phyloP scores from a whole-genome alignment of 371 early-diverging fungal genomes.

The Mortierella sp. region DNA sequence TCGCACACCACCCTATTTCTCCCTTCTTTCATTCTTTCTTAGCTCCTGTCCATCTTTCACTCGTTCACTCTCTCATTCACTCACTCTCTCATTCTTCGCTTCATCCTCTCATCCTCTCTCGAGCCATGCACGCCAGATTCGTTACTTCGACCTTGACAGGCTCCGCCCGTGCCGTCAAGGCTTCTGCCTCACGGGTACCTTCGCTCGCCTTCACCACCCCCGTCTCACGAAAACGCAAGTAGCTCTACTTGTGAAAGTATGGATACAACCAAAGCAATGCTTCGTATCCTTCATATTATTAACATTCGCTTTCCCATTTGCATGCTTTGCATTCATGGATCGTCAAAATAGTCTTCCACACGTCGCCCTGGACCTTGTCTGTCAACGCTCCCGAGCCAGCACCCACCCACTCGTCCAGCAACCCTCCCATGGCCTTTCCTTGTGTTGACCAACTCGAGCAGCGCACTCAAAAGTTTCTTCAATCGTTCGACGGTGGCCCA shows the following conservation, averaged over 20 bases:
- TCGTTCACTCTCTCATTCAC: not conserved
- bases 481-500: constrained; percentile 83
- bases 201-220: constrained; percentile 34
- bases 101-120: constrained; percentile 4
- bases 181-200: constrained; percentile 22
- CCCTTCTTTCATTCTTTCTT: not conserved
- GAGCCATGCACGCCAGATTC: constrained; percentile 43
- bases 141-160: constrained; percentile 41
- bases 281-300: not conserved
- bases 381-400: constrained; percentile 27
- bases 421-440: constrained; percentile 83
- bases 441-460: constrained; percentile 81
- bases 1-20: constrained; percentile 1
- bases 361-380: constrained; percentile 43
- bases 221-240: constrained; percentile 47
- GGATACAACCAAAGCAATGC: not conserved
- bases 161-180: constrained; percentile 39
- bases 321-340: not conserved
- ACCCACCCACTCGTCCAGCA: constrained; percentile 56
- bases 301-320: not conserved
- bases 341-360: constrained; percentile 38
- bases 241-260: not conserved
- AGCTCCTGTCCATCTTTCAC: not conserved
- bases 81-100: not conserved
- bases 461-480: constrained; percentile 65